Conservation (phyloP, 768 basidiomycete genomes). For the Boletus tomentosulus region DNA sequence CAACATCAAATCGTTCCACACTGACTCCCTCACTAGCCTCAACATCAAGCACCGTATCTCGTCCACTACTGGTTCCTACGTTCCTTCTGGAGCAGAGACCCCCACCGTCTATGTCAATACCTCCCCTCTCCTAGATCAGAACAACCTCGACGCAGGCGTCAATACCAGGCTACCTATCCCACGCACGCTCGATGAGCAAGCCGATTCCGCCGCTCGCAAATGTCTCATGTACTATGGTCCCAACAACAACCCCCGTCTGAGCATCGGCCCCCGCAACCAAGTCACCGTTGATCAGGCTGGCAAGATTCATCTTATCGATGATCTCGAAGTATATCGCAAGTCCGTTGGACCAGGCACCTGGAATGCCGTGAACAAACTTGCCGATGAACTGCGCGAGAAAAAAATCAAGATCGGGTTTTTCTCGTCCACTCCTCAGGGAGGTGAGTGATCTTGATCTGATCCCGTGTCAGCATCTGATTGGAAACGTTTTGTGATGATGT, state of each 20-base stretch:
- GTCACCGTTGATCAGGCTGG: constrained; percentile 86
- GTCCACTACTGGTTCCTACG: constrained; percentile 74
- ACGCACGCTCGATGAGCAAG: constrained; percentile 78
- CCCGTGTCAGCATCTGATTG: constrained; percentile 21
- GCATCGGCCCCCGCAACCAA: constrained; percentile 79
- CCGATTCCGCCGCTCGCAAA: constrained; percentile 83
- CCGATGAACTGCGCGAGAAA: constrained; percentile 80
- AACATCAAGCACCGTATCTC: constrained; percentile 82
- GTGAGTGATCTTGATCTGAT: constrained; percentile 37
- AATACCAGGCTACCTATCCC: constrained; percentile 63
- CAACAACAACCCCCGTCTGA: constrained; percentile 77
- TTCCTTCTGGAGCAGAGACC: constrained; percentile 72
- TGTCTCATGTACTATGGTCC: constrained; percentile 81
- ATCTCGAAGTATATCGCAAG: constrained; percentile 71
- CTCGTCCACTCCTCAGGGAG: constrained; percentile 93
- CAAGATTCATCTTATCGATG: constrained; percentile 82
- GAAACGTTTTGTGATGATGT: constrained; percentile 9
- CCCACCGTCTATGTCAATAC: constrained; percentile 66
- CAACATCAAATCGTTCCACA: constrained; percentile 81
- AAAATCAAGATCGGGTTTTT: constrained; percentile 92
- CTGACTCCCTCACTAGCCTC: constrained; percentile 71
- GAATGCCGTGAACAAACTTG: constrained; percentile 77
- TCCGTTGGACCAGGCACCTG: constrained; percentile 73
- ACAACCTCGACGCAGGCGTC: constrained; percentile 42
- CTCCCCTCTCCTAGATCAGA: constrained; percentile 41